These are phyloP conservation scores for Prunus campanulata DNA, from an alignment of 306 rosid genomes.

Conservation along the genomic window DNA sequence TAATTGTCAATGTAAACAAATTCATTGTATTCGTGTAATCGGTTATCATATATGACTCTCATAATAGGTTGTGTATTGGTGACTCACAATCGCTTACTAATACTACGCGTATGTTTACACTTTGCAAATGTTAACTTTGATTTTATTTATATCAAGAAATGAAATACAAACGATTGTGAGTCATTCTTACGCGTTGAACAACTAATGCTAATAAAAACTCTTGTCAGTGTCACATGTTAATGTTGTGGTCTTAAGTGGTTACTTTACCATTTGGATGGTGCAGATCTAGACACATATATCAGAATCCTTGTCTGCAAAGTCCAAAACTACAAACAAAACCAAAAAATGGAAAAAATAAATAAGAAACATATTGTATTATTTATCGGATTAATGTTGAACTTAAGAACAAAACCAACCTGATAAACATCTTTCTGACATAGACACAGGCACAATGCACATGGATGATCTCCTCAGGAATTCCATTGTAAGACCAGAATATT, in stretches of 20 bases:
- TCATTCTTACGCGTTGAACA: too few relatives aligned
- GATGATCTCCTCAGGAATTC: constrained; percentile 15
- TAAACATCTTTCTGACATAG: constrained; percentile 24
- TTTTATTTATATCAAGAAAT: too few relatives aligned
- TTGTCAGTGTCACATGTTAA: too few relatives aligned
- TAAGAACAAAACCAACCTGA: constrained; percentile 20
- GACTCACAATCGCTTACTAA: too few relatives aligned
- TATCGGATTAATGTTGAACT: neutral
- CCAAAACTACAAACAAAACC: neutral
- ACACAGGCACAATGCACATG: constrained; percentile 31
- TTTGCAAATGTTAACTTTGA: too few relatives aligned
- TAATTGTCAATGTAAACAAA: too few relatives aligned
- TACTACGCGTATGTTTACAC: too few relatives aligned
- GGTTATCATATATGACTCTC: too few relatives aligned
- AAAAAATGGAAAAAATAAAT: neutral
- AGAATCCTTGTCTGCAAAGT: neutral
- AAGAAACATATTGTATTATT: neutral
- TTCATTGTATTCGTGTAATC: too few relatives aligned
- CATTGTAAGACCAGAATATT: constrained; percentile 6
- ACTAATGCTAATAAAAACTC: too few relatives aligned
- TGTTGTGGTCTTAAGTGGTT: neutral
- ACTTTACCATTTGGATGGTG: neutral
- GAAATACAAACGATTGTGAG: too few relatives aligned
- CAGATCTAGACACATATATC: neutral
- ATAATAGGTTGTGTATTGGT: too few relatives aligned